These are phyloP conservation scores for Aspergillus spinulosporus DNA, from an alignment of 2,329 filamentous ascomycete genomes.

Conservation along the genomic window DNA sequence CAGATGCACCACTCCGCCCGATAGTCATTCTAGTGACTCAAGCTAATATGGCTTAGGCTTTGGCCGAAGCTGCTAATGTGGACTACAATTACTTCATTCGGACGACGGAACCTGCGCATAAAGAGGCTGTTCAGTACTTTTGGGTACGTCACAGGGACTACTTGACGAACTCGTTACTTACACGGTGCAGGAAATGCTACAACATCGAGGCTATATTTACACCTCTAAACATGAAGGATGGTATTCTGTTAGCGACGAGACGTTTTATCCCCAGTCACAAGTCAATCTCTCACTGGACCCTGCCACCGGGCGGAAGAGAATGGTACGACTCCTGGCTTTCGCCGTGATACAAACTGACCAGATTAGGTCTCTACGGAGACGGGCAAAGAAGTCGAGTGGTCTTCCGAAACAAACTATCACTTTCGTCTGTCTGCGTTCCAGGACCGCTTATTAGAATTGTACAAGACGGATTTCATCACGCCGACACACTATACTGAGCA, in stretches of 20 bases:
- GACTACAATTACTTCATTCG: conserved; percentile 85
- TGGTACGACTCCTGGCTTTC: conserved; percentile 49
- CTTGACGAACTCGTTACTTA: background rate
- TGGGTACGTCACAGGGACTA: conserved; percentile 58
- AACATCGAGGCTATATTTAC: conserved; percentile 76
- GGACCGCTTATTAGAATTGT: conserved; percentile 77
- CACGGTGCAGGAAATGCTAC: conserved; percentile 61
- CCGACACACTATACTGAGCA: conserved; percentile 74
- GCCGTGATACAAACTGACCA: conserved; percentile 16
- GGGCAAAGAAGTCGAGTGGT: conserved; percentile 92
- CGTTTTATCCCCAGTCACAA: conserved; percentile 80
- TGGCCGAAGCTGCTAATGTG: conserved; percentile 70
- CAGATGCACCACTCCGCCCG: background rate
- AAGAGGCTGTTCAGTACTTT: conserved; percentile 81
- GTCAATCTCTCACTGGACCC: conserved; percentile 75
- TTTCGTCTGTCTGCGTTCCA: conserved; percentile 84
- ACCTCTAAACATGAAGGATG: conserved; percentile 85
- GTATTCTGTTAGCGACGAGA: conserved; percentile 97
- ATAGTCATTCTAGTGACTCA: no score
- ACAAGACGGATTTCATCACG: conserved; percentile 75
- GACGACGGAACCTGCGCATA: conserved; percentile 81
- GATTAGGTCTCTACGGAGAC: conserved; percentile 71
- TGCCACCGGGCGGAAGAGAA: conserved; percentile 76
- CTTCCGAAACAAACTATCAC: conserved; percentile 89
- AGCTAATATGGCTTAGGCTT: conserved; percentile 43